Conservation (phyloP, 2,329 filamentous ascomycete genomes). For the Sordariomycetes sp. region DNA sequence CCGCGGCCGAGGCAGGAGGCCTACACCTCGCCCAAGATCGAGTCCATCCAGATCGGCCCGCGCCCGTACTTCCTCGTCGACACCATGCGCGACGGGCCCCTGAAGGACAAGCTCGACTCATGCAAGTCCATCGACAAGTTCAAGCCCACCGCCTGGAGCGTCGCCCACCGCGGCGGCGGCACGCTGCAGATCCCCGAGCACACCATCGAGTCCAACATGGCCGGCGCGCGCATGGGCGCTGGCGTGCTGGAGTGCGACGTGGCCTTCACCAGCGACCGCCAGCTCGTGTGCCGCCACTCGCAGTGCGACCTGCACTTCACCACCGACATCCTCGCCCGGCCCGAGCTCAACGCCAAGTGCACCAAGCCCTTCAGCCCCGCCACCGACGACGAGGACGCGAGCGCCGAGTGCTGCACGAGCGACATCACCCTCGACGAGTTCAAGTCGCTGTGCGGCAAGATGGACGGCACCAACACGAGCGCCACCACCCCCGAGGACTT, state of each 20-base stretch:
- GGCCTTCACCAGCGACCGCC: slow-evolving; percentile 51
- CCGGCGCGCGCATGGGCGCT: slow-evolving; percentile 56
- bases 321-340: slow-evolving; percentile 53
- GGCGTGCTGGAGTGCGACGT: slow-evolving; percentile 60
- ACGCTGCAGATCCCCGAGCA: slow-evolving; percentile 56
- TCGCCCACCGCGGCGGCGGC: slow-evolving; percentile 52
- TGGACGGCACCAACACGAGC: slow-evolving; percentile 51
- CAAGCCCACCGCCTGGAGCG: slow-evolving; percentile 42
- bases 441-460: slow-evolving; percentile 58
- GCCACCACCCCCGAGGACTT: slow-evolving; percentile 48
- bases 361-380: slow-evolving; percentile 49
- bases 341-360: slow-evolving; percentile 55
- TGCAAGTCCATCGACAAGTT: slow-evolving; percentile 43
- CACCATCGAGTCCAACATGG: slow-evolving; percentile 45
- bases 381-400: slow-evolving; percentile 35
- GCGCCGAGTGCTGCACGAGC: slow-evolving; percentile 59
- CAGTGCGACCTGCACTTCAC: slow-evolving; percentile 60
- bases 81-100: slow-evolving; percentile 46
- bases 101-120: slow-evolving; percentile 48
- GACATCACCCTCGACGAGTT: slow-evolving; percentile 61
- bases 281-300: slow-evolving; percentile 58
- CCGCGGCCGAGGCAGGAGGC: background rate
- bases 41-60: slow-evolving; percentile 47
- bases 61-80: slow-evolving; percentile 55
- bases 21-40: slow-evolving; percentile 21